Percentiles rank a stretch among this genome's conserved stretches.
These are phyloP conservation scores for Zelopaecilomyces penicillatus DNA, from an alignment of 2,329 filamentous ascomycete genomes.

Conservation along the genomic window DNA sequence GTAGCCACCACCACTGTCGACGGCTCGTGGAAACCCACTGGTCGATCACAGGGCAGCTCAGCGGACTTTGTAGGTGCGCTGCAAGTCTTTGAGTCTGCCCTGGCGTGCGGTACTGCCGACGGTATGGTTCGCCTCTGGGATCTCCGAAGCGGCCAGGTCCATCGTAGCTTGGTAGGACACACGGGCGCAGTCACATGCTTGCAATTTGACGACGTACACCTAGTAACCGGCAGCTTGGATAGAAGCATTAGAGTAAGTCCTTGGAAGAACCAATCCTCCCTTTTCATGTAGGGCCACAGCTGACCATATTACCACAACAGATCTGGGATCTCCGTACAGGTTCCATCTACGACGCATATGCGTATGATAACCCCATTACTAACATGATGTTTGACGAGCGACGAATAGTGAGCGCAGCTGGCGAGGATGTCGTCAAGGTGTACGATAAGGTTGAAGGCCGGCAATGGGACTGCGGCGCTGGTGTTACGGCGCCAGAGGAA, in stretches of 20 bases:
- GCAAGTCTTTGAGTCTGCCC: slow-evolving; percentile 90
- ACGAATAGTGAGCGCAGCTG: slow-evolving; percentile 81
- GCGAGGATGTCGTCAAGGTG: slow-evolving; percentile 91
- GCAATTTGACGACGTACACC: slow-evolving; percentile 91
- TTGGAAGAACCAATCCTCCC: not conserved
- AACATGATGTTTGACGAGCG: slow-evolving; percentile 96
- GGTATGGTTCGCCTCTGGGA: slow-evolving; percentile 98
- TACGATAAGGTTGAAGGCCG: slow-evolving; percentile 95
- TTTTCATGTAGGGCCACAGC: not conserved
- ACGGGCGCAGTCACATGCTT: slow-evolving; percentile 89
- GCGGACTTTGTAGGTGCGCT: slow-evolving; percentile 92
- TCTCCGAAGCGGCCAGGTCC: slow-evolving; percentile 91
- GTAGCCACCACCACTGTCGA: slow-evolving; percentile 56
- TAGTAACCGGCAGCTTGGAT: slow-evolving; percentile 89
- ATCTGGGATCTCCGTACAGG: slow-evolving; percentile 98
- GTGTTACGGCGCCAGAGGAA: slow-evolving; percentile 59
- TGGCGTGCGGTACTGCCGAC: slow-evolving; percentile 94
- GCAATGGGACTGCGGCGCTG: slow-evolving; percentile 94
- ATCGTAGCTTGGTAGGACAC: slow-evolving; percentile 88
- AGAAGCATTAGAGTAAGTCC: slow-evolving; percentile 81
- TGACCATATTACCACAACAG: slow-evolving; percentile 39
- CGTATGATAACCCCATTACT: slow-evolving; percentile 84
- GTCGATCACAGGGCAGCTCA: slow-evolving; percentile 50
- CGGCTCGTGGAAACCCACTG: slow-evolving; percentile 63
- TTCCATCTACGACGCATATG: slow-evolving; percentile 90